Evolutionary conservation across 306 rosid genomes (phyloP), one percentile per base, ranked within the genome.

Genomic region (Vigna reflexopilosa): DNA sequence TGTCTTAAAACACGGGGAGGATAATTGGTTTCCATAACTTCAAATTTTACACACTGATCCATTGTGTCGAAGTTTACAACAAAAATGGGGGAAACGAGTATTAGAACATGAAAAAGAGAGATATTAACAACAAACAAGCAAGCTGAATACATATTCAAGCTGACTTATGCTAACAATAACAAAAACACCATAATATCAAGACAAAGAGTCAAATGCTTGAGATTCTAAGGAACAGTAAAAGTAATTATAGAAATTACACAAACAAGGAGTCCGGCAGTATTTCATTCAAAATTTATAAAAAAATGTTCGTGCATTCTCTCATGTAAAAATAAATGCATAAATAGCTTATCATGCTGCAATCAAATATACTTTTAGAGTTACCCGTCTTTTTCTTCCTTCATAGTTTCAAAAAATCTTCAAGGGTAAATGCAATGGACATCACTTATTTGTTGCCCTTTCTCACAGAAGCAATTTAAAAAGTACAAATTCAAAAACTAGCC

Each of bases 71-170:
- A 56, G 20, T 20, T 55, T 55, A 30, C 30, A 55, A 4, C 32
- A 9, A 56, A 56, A 19, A 9, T 26, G 62, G 13, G 4, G 1
- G 5, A 26, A 26, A 17, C n/a, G 12, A 57, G 42, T 62, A 24
- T 26, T 28, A 40, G 12, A 30, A 66, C 36, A 45, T 55, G 84
- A 24, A 67, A 42, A 49, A 22, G 16, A 24, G 51, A 66, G 10
- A 56, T 28, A 44, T 42, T 24, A 65, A 55, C 80, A 65, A 45
- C 76, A 74, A 67, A 58, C 20, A 17, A 67, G 51, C 15, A 22
- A 17, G 32, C 34, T 15, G 26, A 15, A 20, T 38, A 24, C 38
- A 26, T 11, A 26, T 13, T 58, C 16, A 58, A 58, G 17, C 10
- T 58, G 38, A 24, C 36, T 10, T 57, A 57, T 24, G 32, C 30